Percentiles rank a stretch among this genome's conserved stretches.
Evolutionary conservation across 768 basidiomycete species (phyloP).

Genomic region (Neoboletus brunneissimus): DNA sequence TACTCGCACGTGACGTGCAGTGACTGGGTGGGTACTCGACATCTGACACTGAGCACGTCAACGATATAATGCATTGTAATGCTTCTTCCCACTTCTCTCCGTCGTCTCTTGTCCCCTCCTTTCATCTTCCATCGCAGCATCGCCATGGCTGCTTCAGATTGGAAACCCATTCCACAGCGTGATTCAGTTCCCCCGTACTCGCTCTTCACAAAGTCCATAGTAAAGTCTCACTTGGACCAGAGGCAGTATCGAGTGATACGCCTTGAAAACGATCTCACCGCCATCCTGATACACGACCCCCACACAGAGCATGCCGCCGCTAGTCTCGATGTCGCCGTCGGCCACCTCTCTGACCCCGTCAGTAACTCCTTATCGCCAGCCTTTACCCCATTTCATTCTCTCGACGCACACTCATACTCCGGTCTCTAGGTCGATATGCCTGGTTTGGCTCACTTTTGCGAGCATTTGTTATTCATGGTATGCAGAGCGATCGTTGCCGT

Average conservation of each 20-base stretch:
- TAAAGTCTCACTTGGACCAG: slow-evolving; percentile 75
- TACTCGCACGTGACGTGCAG: slow-evolving; percentile 13
- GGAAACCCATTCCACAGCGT: slow-evolving; percentile 15
- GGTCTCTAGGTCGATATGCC: slow-evolving; percentile 74
- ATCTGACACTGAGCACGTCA: neutral
- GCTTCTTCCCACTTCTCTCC: slow-evolving; percentile 13
- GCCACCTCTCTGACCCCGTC: slow-evolving; percentile 91
- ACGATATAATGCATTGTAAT: neutral
- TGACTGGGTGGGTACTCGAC: slow-evolving; percentile 26
- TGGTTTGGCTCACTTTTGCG: slow-evolving; percentile 92
- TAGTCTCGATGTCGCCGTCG: slow-evolving; percentile 90
- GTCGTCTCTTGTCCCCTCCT: neutral
- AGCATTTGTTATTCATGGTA: slow-evolving; percentile 96
- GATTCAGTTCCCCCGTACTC: slow-evolving; percentile 42
- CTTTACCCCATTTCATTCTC: neutral
- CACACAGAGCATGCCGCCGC: slow-evolving; percentile 94
- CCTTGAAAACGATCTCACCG: slow-evolving; percentile 89
- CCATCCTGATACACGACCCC: slow-evolving; percentile 76
- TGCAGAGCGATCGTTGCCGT: slow-evolving; percentile 19
- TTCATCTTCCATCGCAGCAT: slow-evolving; percentile 10
- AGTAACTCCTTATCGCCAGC: slow-evolving; percentile 27
- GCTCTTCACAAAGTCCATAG: slow-evolving; percentile 57
- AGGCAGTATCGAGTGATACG: slow-evolving; percentile 77
- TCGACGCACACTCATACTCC: neutral
- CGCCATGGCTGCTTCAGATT: slow-evolving; percentile 24